Conservation (phyloP, 2,329 filamentous ascomycete species). For the Proliferodiscus dingleyae region DNA sequence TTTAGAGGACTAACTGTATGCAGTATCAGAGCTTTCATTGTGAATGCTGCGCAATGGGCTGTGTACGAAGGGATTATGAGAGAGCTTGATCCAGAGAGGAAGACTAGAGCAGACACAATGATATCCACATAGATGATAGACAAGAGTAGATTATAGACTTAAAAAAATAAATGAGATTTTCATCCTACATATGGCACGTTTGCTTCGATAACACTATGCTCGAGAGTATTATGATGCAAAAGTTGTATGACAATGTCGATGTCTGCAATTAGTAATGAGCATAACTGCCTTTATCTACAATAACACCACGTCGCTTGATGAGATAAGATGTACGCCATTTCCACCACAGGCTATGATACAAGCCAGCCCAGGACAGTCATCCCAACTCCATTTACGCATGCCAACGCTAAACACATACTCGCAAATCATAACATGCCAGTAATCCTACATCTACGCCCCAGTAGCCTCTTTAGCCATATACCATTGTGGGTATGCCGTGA, state of each 20-base stretch:
- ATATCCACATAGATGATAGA: conserved; percentile 8
- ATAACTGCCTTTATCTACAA: background rate
- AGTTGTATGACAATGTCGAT: too few species aligned
- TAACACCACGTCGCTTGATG: background rate
- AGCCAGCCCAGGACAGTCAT: background rate
- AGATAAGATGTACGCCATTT: background rate
- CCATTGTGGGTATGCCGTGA: too few species aligned
- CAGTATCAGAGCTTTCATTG: conserved; percentile 80
- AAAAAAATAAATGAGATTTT: conserved; percentile 2
- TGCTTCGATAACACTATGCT: too few species aligned
- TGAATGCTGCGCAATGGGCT: conserved; percentile 91
- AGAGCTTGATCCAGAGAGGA: conserved; percentile 36
- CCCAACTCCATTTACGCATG: conserved; percentile 2
- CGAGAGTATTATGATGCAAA: too few species aligned
- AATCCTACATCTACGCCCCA: background rate
- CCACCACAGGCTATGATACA: background rate
- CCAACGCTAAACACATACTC: background rate
- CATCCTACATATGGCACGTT: too few species aligned
- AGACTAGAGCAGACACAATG: background rate
- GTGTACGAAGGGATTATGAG: conserved; percentile 86
- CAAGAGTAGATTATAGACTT: background rate
- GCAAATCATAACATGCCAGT: background rate
- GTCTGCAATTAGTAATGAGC: background rate
- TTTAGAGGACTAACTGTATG: conserved; percentile 75
- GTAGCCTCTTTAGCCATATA: too few species aligned